phyloP scores from a whole-genome alignment of 208 protist species.

The Leishmania aethiopica region DNA sequence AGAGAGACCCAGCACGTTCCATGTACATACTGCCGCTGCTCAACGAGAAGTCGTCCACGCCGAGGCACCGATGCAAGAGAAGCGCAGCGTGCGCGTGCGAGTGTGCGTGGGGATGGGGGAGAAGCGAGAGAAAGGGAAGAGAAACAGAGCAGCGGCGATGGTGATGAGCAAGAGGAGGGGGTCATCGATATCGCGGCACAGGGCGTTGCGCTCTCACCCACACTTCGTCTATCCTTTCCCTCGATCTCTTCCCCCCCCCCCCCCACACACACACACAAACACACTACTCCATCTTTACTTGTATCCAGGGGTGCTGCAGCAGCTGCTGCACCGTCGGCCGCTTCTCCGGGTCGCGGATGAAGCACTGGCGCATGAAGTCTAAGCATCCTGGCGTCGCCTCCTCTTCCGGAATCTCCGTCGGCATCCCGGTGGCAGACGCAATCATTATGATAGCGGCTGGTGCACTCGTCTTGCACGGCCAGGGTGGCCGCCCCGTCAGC shows the following conservation, averaged over 20 bases:
- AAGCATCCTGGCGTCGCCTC: conserved; percentile 82
- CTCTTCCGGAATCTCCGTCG: conserved; percentile 80
- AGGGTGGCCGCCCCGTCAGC: conserved; percentile 92
- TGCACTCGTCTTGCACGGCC: conserved; percentile 78
- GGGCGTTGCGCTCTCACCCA: background rate
- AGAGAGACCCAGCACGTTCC: background rate
- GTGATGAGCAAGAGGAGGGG: background rate
- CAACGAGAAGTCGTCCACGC: background rate
- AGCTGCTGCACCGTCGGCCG: conserved; percentile 87
- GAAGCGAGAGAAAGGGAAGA: background rate
- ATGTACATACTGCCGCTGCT: background rate
- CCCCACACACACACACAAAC: too few relatives aligned
- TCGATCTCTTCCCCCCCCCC: too few relatives aligned
- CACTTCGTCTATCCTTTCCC: background rate
- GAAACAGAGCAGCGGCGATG: background rate
- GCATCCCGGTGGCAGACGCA: conserved; percentile 67
- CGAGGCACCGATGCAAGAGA: background rate
- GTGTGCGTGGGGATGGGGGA: too few relatives aligned
- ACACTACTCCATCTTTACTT: conserved; percentile 60
- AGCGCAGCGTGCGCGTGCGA: background rate
- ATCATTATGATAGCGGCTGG: conserved; percentile 92
- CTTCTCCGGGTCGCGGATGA: conserved; percentile 72
- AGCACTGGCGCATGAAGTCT: conserved; percentile 87
- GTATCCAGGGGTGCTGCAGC: conserved; percentile 88
- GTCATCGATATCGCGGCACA: background rate